Conservation (phyloP, 108 stramenopile genomes). For the Skeletonema marinoi region DNA sequence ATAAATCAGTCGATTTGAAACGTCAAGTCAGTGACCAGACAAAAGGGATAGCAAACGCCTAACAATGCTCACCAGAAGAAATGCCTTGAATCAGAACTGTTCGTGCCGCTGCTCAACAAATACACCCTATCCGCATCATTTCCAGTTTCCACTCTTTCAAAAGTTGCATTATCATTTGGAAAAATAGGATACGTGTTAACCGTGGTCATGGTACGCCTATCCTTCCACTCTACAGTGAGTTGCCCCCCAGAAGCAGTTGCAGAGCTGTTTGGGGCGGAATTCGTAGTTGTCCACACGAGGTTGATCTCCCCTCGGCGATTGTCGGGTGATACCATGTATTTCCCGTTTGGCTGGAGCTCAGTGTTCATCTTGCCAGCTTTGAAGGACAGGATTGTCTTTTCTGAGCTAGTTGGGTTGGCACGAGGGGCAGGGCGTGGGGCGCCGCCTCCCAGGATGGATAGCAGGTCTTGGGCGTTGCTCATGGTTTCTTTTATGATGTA, state of each 20-base stretch:
- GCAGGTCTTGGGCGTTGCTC: constrained; percentile 49
- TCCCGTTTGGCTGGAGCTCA: constrained; percentile 53
- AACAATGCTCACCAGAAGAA: constrained; percentile 55
- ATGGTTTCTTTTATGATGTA: constrained; percentile 2
- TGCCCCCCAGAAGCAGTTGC: constrained; percentile 2
- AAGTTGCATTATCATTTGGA: constrained; percentile 36
- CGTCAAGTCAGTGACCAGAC: not conserved
- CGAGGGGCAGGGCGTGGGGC: constrained; percentile 7
- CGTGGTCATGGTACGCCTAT: constrained; percentile 73
- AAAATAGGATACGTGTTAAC: constrained; percentile 53
- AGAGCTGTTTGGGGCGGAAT: not conserved
- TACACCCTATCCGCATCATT: constrained; percentile 58
- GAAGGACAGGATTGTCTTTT: constrained; percentile 60
- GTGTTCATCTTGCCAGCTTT: constrained; percentile 79
- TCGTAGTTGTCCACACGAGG: constrained; percentile 42
- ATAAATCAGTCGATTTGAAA: not conserved
- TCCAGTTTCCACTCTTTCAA: constrained; percentile 56
- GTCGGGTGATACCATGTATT: constrained; percentile 67
- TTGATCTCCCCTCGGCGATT: constrained; percentile 73
- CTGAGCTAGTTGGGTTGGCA: constrained; percentile 4
- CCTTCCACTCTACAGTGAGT: constrained; percentile 72
- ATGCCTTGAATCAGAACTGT: constrained; percentile 30
- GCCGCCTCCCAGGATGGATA: constrained; percentile 38
- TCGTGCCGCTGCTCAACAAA: constrained; percentile 33
- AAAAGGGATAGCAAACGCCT: not conserved